Percentiles rank a stretch among this genome's conserved stretches.
Evolutionary conservation across 257 asterid genomes (phyloP).

Genomic region (Perilla frutescens): DNA sequence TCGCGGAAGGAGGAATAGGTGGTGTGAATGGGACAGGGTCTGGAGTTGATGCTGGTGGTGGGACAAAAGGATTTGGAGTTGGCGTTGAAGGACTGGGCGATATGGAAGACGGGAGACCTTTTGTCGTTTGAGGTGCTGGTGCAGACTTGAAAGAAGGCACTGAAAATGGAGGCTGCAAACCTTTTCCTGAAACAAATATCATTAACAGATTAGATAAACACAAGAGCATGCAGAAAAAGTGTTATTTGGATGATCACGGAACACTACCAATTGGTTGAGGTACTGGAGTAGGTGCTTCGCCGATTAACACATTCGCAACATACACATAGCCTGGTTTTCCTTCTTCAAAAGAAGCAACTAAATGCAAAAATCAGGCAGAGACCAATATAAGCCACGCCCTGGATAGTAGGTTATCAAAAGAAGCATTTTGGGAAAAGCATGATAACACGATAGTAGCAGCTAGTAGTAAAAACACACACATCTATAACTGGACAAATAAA

Average conservation of each 20-base stretch:
- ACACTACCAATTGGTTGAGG: conserved; percentile 54
- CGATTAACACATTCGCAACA: conserved; percentile 33
- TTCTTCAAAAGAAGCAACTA: conserved; percentile 45
- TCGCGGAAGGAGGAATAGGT: conserved; percentile 38
- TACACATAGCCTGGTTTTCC: conserved; percentile 42
- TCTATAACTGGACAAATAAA: neutral
- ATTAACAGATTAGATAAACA: conserved; percentile 26
- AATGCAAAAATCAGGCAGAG: conserved; percentile 38
- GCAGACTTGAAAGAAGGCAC: conserved; percentile 49
- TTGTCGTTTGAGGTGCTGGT: conserved; percentile 44
- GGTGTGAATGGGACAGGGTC: conserved; percentile 48
- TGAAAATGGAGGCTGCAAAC: conserved; percentile 46
- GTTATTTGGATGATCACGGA: neutral
- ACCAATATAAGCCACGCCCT: conserved; percentile 37
- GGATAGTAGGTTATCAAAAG: conserved; percentile 13
- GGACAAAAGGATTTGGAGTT: conserved; percentile 45
- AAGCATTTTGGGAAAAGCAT: neutral
- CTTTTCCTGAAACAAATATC: conserved; percentile 47
- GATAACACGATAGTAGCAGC: neutral
- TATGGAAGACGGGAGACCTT: conserved; percentile 43
- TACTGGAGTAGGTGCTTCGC: conserved; percentile 48
- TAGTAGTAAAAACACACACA: neutral
- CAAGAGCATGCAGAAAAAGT: neutral
- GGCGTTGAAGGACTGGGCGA: conserved; percentile 39
- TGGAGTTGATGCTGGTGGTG: conserved; percentile 42